Percentiles rank a stretch among this genome's conserved stretches.
Conservation (phyloP, 805 yeast species). For the Barnettozyma vustinii region DNA sequence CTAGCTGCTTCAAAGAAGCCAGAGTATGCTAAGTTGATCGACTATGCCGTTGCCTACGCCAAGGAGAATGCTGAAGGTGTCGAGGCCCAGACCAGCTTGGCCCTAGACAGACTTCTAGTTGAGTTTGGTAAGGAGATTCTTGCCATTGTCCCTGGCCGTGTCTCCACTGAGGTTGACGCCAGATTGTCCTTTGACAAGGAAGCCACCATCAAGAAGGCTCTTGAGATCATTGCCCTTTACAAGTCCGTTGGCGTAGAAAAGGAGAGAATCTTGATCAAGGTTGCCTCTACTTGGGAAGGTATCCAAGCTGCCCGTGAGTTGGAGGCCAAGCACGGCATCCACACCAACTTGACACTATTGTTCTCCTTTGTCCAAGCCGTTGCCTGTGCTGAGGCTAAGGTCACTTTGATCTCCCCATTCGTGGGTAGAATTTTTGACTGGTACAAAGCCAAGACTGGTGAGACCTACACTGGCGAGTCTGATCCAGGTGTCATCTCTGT, state of each 20-base stretch:
- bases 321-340: constrained; percentile 85
- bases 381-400: constrained; percentile 97
- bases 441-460: constrained; percentile 92
- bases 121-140: constrained; percentile 95
- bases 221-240: constrained; percentile 84
- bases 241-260: constrained; percentile 77
- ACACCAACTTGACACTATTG: constrained; percentile 90
- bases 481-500: constrained; percentile 98
- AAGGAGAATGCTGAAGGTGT: constrained; percentile 51
- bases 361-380: constrained; percentile 97
- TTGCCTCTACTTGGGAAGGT: constrained; percentile 99
- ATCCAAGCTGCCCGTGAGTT: constrained; percentile 96
- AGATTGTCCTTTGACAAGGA: constrained; percentile 94
- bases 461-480: constrained; percentile 68
- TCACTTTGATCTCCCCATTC: constrained; percentile 95
- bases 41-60: constrained; percentile 85
- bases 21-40: constrained; percentile 84
- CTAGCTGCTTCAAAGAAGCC: constrained; percentile 91
- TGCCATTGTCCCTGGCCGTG: constrained; percentile 96
- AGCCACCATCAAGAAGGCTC: constrained; percentile 90
- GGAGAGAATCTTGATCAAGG: constrained; percentile 90
- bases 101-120: constrained; percentile 88
- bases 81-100: constrained; percentile 70
- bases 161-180: constrained; percentile 98
- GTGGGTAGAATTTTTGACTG: constrained; percentile 99